Evolutionary conservation across 1,139 yeast genomes (phyloP), one percentile per base, ranked within the genome.

Genomic region (Lodderomyces pseudojiufengensis): DNA sequence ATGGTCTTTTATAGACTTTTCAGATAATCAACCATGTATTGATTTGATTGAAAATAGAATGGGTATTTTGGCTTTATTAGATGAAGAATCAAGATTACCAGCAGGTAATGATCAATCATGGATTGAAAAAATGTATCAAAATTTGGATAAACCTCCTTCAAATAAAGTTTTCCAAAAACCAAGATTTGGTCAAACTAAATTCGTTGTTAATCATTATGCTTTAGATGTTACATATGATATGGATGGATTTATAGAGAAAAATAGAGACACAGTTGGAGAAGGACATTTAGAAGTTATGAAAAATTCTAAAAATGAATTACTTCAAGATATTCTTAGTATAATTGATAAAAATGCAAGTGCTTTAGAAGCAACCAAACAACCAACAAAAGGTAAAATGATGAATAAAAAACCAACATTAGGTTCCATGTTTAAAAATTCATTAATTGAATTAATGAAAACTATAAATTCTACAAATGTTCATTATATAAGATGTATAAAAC

Each of bases 11-110:
- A 92, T 92, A 51, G 97, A 92, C 52, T 92, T 90, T 55, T 80
- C 94, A 39, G 99, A 92, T 59, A 94, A 94, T 59, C 97, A 92
- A 65, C 97, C 97, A 6, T 92, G 98, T 66, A 94, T 94, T 54
- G 84, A 84, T 49, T 74, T 92, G 50, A 92, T 92, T 53, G 99
- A 92, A 65, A 83, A 82, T 54, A 84, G 82, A 59, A 63, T 88
- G 46, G 98, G 98, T 59, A 80, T 92, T 40, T 69, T 92, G 47
- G 78, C 96, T 1, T 72, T 92, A 44, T 73, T 92, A 45, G 98
- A 92, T 57, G 98, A 92, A 70, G 98, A 92, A 63, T 84, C 96
- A 14, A 78, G 97, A 55, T 68, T 92, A 47, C 98, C 97, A 2
- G 78, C 96, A 22, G 98, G 98, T 50, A 78, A 83, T 42, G 98